A percentile compares a stretch with the other conserved stretches of the same genome.
phyloP scores from a whole-genome alignment of 257 asterid genomes.

The Solanum boliviense region DNA sequence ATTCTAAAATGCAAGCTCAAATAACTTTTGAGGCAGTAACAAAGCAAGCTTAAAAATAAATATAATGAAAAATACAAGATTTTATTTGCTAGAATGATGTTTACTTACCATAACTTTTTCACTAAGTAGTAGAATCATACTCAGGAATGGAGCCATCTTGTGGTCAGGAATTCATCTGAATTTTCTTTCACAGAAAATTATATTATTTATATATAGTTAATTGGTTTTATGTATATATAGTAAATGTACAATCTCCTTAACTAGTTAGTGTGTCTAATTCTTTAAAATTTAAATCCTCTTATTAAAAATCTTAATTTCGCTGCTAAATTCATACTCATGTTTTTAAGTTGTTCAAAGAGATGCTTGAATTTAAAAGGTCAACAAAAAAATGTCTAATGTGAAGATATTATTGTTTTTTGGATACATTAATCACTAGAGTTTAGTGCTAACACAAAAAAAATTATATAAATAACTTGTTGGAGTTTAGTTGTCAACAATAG shows the following conservation, averaged over 20 bases:
- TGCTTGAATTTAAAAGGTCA: background rate
- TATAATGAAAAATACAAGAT: background rate
- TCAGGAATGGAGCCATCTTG: accelerated
- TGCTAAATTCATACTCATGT: background rate
- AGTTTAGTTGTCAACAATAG: background rate
- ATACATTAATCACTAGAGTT: background rate
- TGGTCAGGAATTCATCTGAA: background rate
- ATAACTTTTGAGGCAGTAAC: background rate
- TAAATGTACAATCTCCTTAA: too few species aligned
- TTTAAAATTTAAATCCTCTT: too few species aligned
- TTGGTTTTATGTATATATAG: too few species aligned
- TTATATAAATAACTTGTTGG: background rate
- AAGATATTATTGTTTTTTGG: too few species aligned
- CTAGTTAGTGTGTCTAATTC: background rate
- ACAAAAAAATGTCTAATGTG: background rate
- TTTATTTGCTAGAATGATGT: background rate
- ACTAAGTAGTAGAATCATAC: background rate
- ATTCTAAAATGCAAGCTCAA: background rate
- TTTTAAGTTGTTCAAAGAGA: background rate
- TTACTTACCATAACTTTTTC: background rate
- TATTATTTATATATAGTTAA: too few species aligned
- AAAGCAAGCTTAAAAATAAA: background rate
- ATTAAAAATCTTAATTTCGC: too few species aligned
- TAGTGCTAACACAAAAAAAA: background rate
- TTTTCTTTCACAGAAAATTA: too few species aligned